Evolutionary conservation across 305 asterid genomes (phyloP).

Genomic region (Rubia tinctorum): DNA sequence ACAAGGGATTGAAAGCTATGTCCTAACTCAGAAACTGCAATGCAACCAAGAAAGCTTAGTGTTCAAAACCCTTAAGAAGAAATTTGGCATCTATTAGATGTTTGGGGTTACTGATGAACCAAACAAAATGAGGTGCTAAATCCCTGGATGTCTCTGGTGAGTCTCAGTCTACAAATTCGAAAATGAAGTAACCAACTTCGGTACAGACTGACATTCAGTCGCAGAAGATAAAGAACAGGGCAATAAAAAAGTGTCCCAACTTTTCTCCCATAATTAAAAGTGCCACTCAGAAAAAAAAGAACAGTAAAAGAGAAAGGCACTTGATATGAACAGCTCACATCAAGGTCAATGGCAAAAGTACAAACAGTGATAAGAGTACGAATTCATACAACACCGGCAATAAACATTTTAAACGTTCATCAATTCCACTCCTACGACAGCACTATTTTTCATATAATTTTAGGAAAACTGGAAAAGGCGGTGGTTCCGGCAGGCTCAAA

Average conservation of each 20-base stretch:
- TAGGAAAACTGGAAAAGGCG: not conserved
- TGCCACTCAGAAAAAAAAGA: not conserved
- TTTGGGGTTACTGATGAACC: not conserved
- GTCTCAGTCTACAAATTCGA: too few relatives aligned
- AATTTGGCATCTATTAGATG: not conserved
- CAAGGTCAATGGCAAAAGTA: not conserved
- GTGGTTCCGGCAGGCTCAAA: not conserved
- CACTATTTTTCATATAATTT: not conserved
- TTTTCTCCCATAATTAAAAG: not conserved
- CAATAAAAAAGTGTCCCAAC: too few relatives aligned
- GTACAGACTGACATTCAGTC: not conserved
- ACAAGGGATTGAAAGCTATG: not conserved
- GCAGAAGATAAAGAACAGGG: not conserved
- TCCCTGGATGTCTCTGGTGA: too few relatives aligned
- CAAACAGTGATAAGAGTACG: not conserved
- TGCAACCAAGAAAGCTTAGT: not conserved
- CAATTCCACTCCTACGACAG: not conserved
- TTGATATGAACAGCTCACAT: slow-evolving; percentile 2
- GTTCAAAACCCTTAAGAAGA: not conserved
- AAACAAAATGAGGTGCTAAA: not conserved
- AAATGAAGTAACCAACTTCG: not conserved
- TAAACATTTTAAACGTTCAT: not conserved
- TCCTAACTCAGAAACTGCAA: not conserved
- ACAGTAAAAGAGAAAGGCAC: not conserved
- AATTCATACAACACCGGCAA: not conserved